A percentile compares a stretch with the other conserved stretches of the same genome.
Evolutionary conservation across 805 yeast species (phyloP).

Genomic region (Isabelozyma heimii): DNA sequence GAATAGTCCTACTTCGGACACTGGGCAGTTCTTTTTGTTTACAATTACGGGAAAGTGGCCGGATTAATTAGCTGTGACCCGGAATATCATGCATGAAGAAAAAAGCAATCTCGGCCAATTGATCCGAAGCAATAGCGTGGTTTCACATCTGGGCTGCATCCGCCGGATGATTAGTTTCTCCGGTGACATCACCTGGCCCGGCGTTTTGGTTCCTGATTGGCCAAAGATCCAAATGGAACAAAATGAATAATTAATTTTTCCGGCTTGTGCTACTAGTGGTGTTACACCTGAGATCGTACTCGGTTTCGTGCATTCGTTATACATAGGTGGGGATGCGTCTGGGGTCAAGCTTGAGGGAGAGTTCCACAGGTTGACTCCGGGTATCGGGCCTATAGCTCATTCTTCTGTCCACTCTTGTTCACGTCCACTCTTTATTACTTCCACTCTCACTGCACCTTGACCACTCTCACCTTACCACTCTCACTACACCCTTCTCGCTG

Average conservation of each 20-base stretch:
- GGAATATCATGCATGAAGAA: not conserved
- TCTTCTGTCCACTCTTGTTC: too few species aligned
- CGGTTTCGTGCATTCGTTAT: not conserved
- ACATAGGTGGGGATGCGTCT: too few species aligned
- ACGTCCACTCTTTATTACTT: too few species aligned
- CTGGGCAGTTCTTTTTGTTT: not conserved
- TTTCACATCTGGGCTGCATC: not conserved
- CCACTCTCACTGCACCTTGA: too few species aligned
- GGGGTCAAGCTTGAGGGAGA: too few species aligned
- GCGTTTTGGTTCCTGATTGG: not conserved
- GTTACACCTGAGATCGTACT: not conserved
- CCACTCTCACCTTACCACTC: too few species aligned
- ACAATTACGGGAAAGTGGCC: not conserved
- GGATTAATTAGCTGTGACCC: not conserved
- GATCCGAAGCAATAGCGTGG: not conserved
- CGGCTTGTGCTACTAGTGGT: too few species aligned
- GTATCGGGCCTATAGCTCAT: not conserved
- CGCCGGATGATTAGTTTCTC: not conserved
- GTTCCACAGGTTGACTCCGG: too few species aligned
- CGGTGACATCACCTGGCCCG: not conserved
- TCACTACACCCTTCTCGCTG: too few species aligned
- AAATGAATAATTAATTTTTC: too few species aligned
- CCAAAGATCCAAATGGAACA: not conserved
- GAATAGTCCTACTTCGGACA: not conserved
- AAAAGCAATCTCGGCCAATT: not conserved